Evolutionary conservation across 108 stramenopile species (phyloP).

Genomic region (Cyclotella kingstonii): DNA sequence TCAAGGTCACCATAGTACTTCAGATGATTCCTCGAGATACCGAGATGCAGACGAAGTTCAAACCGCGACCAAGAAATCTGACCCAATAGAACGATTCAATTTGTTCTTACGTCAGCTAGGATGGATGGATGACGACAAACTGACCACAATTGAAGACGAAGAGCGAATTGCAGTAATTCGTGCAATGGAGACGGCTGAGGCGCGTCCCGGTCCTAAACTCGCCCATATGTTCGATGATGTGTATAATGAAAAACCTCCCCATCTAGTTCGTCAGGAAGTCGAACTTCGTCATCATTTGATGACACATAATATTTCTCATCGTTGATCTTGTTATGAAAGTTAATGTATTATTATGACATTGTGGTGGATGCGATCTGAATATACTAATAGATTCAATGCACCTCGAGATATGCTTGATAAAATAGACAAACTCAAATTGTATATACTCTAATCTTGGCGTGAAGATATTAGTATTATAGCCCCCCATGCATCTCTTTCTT

Average conservation of each 20-base stretch:
- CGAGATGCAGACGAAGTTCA: slow-evolving; percentile 79
- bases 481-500: too few species aligned
- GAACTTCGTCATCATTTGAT: slow-evolving; percentile 66
- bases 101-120: slow-evolving; percentile 68
- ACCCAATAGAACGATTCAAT: slow-evolving; percentile 82
- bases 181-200: slow-evolving; percentile 89
- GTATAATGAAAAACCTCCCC: slow-evolving; percentile 85
- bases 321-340: too few species aligned
- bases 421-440: too few species aligned
- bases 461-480: too few species aligned
- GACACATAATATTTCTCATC: slow-evolving; percentile 43
- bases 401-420: too few species aligned
- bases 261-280: slow-evolving; percentile 81
- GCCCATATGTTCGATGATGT: slow-evolving; percentile 91
- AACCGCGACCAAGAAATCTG: slow-evolving; percentile 49
- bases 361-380: too few species aligned
- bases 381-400: too few species aligned
- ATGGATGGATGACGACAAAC: slow-evolving; percentile 66
- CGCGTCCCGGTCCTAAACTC: slow-evolving; percentile 69
- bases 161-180: slow-evolving; percentile 78
- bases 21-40: slow-evolving; percentile 94
- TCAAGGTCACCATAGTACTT: slow-evolving; percentile 95
- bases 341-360: too few species aligned
- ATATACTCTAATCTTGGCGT: too few species aligned
- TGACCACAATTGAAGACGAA: slow-evolving; percentile 57